A percentile compares a stretch with the other conserved stretches of the same genome.
phyloP scores from a whole-genome alignment of 2,329 filamentous ascomycete species.

The Fusarium equiseti region DNA sequence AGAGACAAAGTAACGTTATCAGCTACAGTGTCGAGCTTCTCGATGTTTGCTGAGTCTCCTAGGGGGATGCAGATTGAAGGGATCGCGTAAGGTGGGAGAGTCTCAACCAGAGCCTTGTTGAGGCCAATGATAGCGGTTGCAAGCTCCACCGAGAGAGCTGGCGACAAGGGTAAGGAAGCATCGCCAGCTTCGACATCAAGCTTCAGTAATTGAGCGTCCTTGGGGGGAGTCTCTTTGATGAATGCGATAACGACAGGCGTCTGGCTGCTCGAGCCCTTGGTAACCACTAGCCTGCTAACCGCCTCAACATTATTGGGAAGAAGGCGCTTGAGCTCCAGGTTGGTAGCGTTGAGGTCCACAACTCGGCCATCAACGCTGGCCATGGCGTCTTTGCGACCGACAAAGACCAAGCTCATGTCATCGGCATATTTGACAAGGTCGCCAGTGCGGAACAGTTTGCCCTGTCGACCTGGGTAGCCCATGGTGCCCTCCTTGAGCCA shows the following conservation, averaged over 20 bases:
- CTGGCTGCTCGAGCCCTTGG: slow-evolving; percentile 33
- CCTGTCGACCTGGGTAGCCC: slow-evolving; percentile 35
- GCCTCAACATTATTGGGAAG: slow-evolving; percentile 30
- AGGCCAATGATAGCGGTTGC: slow-evolving; percentile 38
- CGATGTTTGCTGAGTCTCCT: background rate
- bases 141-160: slow-evolving; percentile 36
- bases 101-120: slow-evolving; percentile 45
- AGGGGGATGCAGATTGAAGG: slow-evolving; percentile 43
- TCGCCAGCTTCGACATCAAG: slow-evolving; percentile 14
- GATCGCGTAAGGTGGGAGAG: slow-evolving; percentile 45
- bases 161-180: slow-evolving; percentile 22
- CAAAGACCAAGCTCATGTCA: slow-evolving; percentile 41
- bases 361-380: slow-evolving; percentile 43
- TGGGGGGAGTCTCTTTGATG: slow-evolving; percentile 9
- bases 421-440: slow-evolving; percentile 46
- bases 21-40: background rate
- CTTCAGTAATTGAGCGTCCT: slow-evolving; percentile 17
- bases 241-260: slow-evolving; percentile 41
- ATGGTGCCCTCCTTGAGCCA: slow-evolving; percentile 40
- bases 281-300: slow-evolving; percentile 38
- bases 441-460: slow-evolving; percentile 43
- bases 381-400: slow-evolving; percentile 42
- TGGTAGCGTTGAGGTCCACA: slow-evolving; percentile 42
- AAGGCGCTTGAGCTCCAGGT: slow-evolving; percentile 39
- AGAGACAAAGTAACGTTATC: slow-evolving; percentile 29